phyloP scores from a whole-genome alignment of 495 filamentous ascomycete genomes.

The Penicillium cosmopolitanum region DNA sequence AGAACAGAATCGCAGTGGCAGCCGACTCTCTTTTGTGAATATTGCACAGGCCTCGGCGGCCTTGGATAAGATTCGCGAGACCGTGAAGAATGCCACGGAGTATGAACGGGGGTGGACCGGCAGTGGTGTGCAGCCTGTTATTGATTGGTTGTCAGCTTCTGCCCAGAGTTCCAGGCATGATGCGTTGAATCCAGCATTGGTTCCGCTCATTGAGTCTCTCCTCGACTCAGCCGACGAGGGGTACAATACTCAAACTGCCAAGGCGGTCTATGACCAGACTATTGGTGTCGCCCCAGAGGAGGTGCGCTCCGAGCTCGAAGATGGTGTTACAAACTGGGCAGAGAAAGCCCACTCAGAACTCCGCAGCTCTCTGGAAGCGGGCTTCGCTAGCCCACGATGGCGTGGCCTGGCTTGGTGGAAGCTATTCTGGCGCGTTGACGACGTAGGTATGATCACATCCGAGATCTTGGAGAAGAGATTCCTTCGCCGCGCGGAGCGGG shows the following conservation, averaged over 20 bases:
- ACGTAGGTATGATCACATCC: constrained; percentile 77
- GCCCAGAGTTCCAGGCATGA: constrained; percentile 46
- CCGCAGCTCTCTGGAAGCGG: constrained; percentile 71
- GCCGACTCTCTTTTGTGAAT: constrained; percentile 55
- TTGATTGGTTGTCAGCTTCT: constrained; percentile 65
- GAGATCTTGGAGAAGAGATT: constrained; percentile 77
- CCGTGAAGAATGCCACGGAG: constrained; percentile 64
- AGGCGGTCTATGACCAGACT: constrained; percentile 38
- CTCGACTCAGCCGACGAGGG: constrained; percentile 59
- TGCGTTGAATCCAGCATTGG: constrained; percentile 62
- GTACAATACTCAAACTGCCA: constrained; percentile 54
- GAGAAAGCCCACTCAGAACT: constrained; percentile 82
- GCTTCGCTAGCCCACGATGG: constrained; percentile 74
- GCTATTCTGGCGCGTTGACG: constrained; percentile 90
- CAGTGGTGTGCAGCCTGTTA: constrained; percentile 65
- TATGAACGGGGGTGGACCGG: constrained; percentile 76
- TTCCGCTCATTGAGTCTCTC: constrained; percentile 67
- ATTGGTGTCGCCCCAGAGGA: constrained; percentile 42
- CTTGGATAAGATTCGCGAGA: constrained; percentile 65
- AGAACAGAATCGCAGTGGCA: constrained; percentile 31
- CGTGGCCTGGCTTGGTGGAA: constrained; percentile 87
- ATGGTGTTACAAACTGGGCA: constrained; percentile 69
- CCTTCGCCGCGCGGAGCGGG: constrained; percentile 72
- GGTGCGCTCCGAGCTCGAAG: constrained; percentile 54
- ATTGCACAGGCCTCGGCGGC: constrained; percentile 59